Base-by-base conservation (phyloP, 2,329 filamentous ascomycete species). In the Aspergillus neotritici region DNA sequence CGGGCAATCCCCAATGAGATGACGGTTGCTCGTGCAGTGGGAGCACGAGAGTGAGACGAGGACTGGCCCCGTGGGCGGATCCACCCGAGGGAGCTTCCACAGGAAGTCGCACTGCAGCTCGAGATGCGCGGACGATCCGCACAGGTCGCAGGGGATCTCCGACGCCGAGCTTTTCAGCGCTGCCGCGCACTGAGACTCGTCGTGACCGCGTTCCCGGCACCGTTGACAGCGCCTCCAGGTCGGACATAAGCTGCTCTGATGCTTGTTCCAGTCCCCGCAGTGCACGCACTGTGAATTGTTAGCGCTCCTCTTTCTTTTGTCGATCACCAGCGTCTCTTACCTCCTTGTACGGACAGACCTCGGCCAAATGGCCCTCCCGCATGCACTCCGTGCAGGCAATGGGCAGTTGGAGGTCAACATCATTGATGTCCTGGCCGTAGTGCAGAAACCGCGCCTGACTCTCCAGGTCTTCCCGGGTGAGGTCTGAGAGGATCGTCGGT, bases 171-270 rank as follows among this genome's bases (percentile, higher is more conserved):
- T 72, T 46, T 72, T 73, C 14, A 84, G 69, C 49, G 79, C 79
- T 50, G 83, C 78, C 3, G 61, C 54, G 56, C 83, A 87, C 8
- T 64, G 52, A 1, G 31, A 5, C 62, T 65, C 62, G 39, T 56
- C 53, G 55, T 88, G 84, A 8, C 83, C 84, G 34, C 76, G 68
- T 60, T 83, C 77, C 37, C 71, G 74, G 62, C 84, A 87, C 56
- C 79, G 80, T 37, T 64, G 57, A 51, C 70, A 73, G 49, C 68
- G 57, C 46, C 61, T 55, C 58, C 67, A 67, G 16, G 57, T 52
- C 13, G 69, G 67, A 42, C 70, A 73, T 31, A 63, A 58, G 28
- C 52, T 58, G 42, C 61, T 65, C 44, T 65, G 56, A 46, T 73
- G 72, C 31, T 62, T 30, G 43, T 64, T 61, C 61, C 66, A 67